A percentile compares a stretch with the other conserved stretches of the same genome.
These are phyloP conservation scores for Alternaria conjuncta DNA, from an alignment of 2,329 filamentous ascomycete species.

Conservation along the genomic window DNA sequence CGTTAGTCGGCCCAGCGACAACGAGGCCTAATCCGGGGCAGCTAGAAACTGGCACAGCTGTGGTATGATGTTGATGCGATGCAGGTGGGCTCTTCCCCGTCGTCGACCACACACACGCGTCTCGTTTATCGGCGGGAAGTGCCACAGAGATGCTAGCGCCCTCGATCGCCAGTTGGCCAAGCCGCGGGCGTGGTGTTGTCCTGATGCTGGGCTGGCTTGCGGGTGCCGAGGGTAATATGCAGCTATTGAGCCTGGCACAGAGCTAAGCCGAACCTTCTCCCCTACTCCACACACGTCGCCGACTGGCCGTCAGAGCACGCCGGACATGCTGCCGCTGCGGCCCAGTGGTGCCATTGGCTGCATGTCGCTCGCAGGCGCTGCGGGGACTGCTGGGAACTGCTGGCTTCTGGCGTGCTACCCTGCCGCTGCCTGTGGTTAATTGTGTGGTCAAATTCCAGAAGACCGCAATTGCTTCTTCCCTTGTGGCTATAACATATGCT, in stretches of 20 bases:
- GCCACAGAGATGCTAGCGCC: slow-evolving; percentile 10
- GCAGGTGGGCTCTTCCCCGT: background rate
- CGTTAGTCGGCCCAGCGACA: background rate
- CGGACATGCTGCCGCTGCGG: background rate
- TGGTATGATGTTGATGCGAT: background rate
- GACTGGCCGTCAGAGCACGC: background rate
- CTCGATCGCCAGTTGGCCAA: slow-evolving; percentile 8
- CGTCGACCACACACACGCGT: background rate
- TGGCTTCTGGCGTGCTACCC: background rate
- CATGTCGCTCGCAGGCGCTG: background rate
- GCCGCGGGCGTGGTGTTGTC: slow-evolving; percentile 6
- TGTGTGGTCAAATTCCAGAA: background rate
- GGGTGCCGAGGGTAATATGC: slow-evolving; percentile 5
- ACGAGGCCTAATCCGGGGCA: background rate
- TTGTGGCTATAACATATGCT: slow-evolving; percentile 6
- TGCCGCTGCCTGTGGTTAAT: background rate
- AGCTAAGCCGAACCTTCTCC: slow-evolving; percentile 8
- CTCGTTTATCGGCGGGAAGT: slow-evolving; percentile 11
- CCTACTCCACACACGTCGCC: slow-evolving; percentile 7
- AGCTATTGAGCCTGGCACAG: slow-evolving; percentile 13
- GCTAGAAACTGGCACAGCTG: background rate
- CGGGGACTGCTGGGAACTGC: background rate
- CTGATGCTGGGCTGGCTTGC: background rate
- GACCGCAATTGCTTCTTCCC: slow-evolving; percentile 12
- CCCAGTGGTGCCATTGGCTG: background rate